Percentiles rank a stretch among this genome's conserved stretches.
phyloP scores from a whole-genome alignment of 495 filamentous ascomycete species.

The Talaromyces ruber region DNA sequence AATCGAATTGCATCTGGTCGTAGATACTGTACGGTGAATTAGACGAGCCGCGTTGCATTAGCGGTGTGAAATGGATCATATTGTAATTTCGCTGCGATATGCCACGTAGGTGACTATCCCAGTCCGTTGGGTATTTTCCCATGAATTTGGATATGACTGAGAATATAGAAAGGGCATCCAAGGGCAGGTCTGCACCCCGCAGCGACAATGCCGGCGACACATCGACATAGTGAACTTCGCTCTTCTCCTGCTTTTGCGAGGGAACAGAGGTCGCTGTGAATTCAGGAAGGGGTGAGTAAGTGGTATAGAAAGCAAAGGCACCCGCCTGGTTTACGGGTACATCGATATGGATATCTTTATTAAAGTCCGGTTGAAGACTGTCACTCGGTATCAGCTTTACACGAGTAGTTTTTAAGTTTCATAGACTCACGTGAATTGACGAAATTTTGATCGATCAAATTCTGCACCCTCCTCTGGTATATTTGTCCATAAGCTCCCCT shows the following conservation, averaged over 20 bases:
- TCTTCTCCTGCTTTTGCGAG: conserved; percentile 51
- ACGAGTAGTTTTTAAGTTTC: neutral
- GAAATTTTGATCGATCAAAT: conserved; percentile 70
- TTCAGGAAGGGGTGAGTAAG: conserved; percentile 77
- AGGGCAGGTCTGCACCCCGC: conserved; percentile 57
- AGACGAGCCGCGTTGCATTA: conserved; percentile 79
- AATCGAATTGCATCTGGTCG: conserved; percentile 84
- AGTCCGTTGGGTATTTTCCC: conserved; percentile 80
- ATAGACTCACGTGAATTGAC: conserved; percentile 70
- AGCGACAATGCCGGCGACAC: conserved; percentile 77
- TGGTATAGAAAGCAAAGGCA: conserved; percentile 92
- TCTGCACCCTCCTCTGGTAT: conserved; percentile 66
- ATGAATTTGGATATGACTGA: conserved; percentile 98
- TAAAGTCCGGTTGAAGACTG: conserved; percentile 88
- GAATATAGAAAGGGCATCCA: conserved; percentile 82
- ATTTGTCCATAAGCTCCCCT: conserved; percentile 94
- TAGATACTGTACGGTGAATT: conserved; percentile 97
- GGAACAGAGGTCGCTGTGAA: conserved; percentile 52
- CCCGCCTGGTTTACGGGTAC: conserved; percentile 77
- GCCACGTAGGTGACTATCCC: conserved; percentile 80
- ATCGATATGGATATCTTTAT: conserved; percentile 79
- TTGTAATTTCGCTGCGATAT: conserved; percentile 90
- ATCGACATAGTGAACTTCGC: conserved; percentile 80
- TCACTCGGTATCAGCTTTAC: conserved; percentile 2
- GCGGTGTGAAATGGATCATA: conserved; percentile 96